Evolutionary conservation across 148 eudicot genomes (phyloP).

Genomic region (Cornus suecica): DNA sequence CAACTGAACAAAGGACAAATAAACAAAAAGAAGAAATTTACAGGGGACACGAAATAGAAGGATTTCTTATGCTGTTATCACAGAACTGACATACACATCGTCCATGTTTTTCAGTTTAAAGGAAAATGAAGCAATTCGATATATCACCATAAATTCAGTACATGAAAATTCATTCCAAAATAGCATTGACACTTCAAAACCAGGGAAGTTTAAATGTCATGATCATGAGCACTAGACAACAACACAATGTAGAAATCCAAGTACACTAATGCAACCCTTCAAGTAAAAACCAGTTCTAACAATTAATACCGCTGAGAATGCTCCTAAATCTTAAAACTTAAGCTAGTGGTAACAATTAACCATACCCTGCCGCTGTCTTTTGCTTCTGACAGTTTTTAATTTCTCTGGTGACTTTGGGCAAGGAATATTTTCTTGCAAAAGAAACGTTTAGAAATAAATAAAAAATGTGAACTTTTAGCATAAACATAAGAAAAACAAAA

Average conservation of each 20-base stretch:
- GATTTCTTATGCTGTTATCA: neutral
- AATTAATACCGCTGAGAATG: neutral
- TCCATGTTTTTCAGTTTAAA: neutral
- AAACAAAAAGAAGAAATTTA: no score
- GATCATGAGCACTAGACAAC: neutral
- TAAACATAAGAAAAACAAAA: neutral
- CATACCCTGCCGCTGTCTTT: slow-evolving; percentile 60
- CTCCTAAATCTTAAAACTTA: neutral
- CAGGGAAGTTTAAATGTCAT: neutral
- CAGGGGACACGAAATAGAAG: neutral
- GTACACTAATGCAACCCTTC: neutral
- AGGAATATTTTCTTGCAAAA: slow-evolving; percentile 48
- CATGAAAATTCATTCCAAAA: neutral
- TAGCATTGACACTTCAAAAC: neutral
- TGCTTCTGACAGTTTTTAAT: slow-evolving; percentile 51
- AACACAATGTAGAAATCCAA: neutral
- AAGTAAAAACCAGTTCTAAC: neutral
- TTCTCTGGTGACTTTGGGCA: slow-evolving; percentile 91
- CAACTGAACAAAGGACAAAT: neutral
- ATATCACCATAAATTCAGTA: neutral
- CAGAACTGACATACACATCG: neutral
- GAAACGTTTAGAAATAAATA: neutral
- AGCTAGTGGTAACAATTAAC: neutral
- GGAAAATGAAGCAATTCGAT: neutral
- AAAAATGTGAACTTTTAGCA: neutral